A percentile compares a stretch with the other conserved stretches of the same genome.
Evolutionary conservation across 2,329 filamentous ascomycete species (phyloP).

Genomic region (Furcasterigmium furcatum): DNA sequence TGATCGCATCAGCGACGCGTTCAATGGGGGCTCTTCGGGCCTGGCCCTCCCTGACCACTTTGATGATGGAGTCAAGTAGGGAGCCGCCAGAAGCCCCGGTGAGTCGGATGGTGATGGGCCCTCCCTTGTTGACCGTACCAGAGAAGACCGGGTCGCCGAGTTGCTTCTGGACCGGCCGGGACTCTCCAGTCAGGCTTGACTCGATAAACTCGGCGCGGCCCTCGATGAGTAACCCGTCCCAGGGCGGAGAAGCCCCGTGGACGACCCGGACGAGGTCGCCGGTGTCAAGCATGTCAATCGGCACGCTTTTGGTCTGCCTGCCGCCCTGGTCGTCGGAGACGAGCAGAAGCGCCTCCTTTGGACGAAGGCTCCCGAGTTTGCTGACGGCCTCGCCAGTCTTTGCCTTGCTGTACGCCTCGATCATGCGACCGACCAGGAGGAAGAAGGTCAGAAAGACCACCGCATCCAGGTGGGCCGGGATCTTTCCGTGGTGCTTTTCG

Average conservation of each 20-base stretch:
- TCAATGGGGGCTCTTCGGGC: conserved; percentile 73
- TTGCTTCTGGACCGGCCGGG: conserved; percentile 61
- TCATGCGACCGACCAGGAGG: conserved; percentile 68
- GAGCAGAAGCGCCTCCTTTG: conserved; percentile 71
- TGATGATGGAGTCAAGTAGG: conserved; percentile 78
- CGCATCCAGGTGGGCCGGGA: conserved; percentile 83
- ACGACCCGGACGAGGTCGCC: conserved; percentile 73
- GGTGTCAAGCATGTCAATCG: conserved; percentile 70
- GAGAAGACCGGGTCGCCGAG: conserved; percentile 65
- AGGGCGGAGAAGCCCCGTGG: conserved; percentile 79
- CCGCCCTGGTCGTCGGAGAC: conserved; percentile 30
- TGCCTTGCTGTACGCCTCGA: conserved; percentile 89
- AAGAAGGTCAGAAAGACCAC: conserved; percentile 92
- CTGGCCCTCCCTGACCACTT: conserved; percentile 74
- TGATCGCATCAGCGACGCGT: conserved; percentile 68
- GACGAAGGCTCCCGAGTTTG: conserved; percentile 73
- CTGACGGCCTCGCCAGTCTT: conserved; percentile 85
- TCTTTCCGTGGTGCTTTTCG: conserved; percentile 34
- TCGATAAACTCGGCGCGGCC: conserved; percentile 77
- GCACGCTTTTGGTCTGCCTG: conserved; percentile 31
- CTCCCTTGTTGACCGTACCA: conserved; percentile 70
- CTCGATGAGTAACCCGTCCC: conserved; percentile 67
- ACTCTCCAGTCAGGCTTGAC: conserved; percentile 83
- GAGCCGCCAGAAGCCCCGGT: conserved; percentile 65
- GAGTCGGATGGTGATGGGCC: conserved; percentile 59